phyloP scores from a whole-genome alignment of 2,329 filamentous ascomycete genomes.

The Penicillium sclerotigenum region DNA sequence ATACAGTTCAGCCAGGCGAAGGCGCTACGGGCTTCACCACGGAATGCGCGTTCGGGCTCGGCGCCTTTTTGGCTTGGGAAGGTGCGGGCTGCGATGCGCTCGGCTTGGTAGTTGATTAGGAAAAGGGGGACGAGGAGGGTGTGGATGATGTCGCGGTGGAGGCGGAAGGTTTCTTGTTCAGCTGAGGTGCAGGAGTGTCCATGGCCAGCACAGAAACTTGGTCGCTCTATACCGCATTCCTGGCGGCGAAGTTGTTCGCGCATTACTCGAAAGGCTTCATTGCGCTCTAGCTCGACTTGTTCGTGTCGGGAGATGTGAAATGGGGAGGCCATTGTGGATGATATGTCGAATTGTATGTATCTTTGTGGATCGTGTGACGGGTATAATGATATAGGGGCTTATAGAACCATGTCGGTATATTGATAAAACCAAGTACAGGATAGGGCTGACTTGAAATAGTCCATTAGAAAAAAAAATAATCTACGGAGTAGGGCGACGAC shows the following conservation, averaged over 20 bases:
- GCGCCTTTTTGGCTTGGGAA: constrained; percentile 48
- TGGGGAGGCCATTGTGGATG: constrained; percentile 24
- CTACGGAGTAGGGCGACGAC: no score
- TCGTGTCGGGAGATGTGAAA: constrained; percentile 37
- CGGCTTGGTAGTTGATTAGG: constrained; percentile 55
- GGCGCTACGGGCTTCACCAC: constrained; percentile 54
- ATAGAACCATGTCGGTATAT: constrained; percentile 15
- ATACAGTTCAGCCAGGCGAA: constrained; percentile 61
- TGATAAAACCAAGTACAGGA: not conserved
- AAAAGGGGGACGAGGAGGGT: constrained; percentile 58
- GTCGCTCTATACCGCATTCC: constrained; percentile 35
- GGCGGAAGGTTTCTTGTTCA: constrained; percentile 40
- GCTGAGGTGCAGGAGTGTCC: constrained; percentile 29
- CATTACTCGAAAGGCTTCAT: constrained; percentile 35
- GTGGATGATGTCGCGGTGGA: constrained; percentile 59
- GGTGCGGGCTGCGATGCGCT: constrained; percentile 49
- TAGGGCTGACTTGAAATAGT: constrained; percentile 1
- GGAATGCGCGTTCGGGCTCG: constrained; percentile 57
- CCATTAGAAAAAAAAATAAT: not conserved
- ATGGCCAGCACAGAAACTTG: constrained; percentile 40
- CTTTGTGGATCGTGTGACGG: not conserved
- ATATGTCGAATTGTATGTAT: not conserved
- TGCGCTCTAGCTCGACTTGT: constrained; percentile 31
- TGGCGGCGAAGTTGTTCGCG: constrained; percentile 36
- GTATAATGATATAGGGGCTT: not conserved